A percentile compares a stretch with the other conserved stretches of the same genome.
These are phyloP conservation scores for Chlorella sp. DNA, from an alignment of 139 green algal genomes.

Conservation along the genomic window DNA sequence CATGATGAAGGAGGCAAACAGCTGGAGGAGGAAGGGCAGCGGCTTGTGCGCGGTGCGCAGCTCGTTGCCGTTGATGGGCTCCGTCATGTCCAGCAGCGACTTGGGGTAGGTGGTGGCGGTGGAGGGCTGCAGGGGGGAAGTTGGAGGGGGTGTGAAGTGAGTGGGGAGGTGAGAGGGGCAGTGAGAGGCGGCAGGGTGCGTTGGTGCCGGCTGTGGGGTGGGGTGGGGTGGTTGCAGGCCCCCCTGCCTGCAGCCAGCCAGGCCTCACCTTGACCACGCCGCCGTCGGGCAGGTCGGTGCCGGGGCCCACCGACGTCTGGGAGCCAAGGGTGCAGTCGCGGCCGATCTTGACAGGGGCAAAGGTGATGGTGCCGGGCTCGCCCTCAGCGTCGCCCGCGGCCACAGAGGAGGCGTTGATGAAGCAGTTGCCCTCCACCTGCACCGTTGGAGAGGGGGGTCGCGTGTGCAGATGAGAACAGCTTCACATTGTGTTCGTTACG, in stretches of 20 bases:
- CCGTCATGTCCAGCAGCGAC: neutral
- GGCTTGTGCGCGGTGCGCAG: neutral
- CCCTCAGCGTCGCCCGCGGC: neutral
- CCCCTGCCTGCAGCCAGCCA: neutral
- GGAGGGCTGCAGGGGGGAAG: neutral
- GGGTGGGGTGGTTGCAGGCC: too few relatives aligned
- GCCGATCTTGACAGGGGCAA: neutral
- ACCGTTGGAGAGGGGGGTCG: neutral
- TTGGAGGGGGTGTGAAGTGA: too few relatives aligned
- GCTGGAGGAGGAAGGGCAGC: neutral
- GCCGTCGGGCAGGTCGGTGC: neutral
- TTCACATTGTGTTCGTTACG: too few relatives aligned
- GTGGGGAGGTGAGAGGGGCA: neutral
- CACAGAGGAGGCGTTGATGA: neutral
- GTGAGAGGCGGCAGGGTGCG: too few relatives aligned
- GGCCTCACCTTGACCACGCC: neutral
- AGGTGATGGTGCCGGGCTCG: constrained; percentile 10
- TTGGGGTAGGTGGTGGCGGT: neutral
- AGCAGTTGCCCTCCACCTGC: constrained; percentile 9
- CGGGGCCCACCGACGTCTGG: neutral
- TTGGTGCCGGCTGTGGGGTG: too few relatives aligned
- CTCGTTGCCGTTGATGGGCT: neutral
- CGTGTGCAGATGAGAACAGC: too few relatives aligned
- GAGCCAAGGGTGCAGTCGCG: neutral
- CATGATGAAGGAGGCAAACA: neutral